phyloP scores from a whole-genome alignment of 2,329 filamentous ascomycete genomes.

The Orbilia oligospora region DNA sequence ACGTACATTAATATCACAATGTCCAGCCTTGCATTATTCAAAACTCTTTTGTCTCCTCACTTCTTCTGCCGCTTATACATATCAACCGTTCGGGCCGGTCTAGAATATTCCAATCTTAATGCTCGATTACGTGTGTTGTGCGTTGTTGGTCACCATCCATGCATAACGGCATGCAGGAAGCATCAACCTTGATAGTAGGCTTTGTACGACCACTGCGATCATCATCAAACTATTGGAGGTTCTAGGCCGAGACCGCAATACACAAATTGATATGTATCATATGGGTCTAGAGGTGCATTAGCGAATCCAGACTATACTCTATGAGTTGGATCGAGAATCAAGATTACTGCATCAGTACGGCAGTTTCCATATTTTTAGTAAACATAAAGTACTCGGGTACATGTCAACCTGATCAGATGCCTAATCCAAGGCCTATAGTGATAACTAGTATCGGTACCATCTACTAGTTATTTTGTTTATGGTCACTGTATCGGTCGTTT shows the following conservation, averaged over 20 bases:
- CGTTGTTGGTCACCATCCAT: neutral
- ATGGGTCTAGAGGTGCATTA: too few species aligned
- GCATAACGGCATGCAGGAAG: neutral
- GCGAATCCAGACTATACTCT: too few species aligned
- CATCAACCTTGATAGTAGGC: too few species aligned
- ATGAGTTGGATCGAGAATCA: too few species aligned
- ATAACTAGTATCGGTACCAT: neutral
- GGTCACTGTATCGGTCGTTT: neutral
- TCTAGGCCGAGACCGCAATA: neutral
- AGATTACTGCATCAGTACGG: too few species aligned
- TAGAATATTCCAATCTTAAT: constrained; percentile 9
- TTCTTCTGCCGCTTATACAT: neutral
- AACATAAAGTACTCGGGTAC: too few species aligned
- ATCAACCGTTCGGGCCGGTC: constrained; percentile 1
- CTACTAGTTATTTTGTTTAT: neutral
- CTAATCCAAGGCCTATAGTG: too few species aligned
- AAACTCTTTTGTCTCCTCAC: neutral
- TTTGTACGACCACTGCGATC: neutral
- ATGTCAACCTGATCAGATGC: too few species aligned
- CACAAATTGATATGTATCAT: neutral
- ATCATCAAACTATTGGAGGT: neutral
- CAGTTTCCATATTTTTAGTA: neutral
- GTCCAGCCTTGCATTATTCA: neutral
- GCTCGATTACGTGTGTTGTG: constrained; percentile 4
- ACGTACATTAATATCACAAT: neutral